Percentiles rank a stretch among this genome's conserved stretches.
Evolutionary conservation across 1,139 yeast species (phyloP).

Genomic region (Yamadazyma friedrichii): DNA sequence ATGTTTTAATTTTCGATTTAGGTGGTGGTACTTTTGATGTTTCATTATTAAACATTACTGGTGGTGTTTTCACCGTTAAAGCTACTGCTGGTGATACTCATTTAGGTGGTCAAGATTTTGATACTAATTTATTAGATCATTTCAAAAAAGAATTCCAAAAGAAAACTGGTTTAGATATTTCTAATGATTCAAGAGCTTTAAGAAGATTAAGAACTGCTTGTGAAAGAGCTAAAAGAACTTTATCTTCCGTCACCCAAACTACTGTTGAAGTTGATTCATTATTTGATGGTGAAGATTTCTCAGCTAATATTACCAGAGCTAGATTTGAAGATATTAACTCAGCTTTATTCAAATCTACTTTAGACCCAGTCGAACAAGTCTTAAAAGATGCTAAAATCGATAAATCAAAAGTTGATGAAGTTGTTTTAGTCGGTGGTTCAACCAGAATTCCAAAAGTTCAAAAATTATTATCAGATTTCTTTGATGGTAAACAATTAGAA

Average conservation of each 20-base stretch:
- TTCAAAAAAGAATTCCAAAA: slow-evolving; percentile 94
- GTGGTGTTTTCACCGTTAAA: slow-evolving; percentile 96
- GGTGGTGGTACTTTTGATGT: slow-evolving; percentile 56
- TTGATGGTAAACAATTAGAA: slow-evolving; percentile 95
- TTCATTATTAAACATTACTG: slow-evolving; percentile 84
- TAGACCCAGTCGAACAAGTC: slow-evolving; percentile 97
- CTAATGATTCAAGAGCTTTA: slow-evolving; percentile 90
- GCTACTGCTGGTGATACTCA: slow-evolving; percentile 99
- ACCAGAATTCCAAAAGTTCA: slow-evolving; percentile 99
- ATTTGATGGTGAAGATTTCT: slow-evolving; percentile 95
- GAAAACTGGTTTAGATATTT: slow-evolving; percentile 92
- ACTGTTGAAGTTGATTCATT: slow-evolving; percentile 95
- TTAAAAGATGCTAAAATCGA: slow-evolving; percentile 90
- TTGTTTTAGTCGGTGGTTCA: slow-evolving; percentile 98
- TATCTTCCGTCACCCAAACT: slow-evolving; percentile 94
- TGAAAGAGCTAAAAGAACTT: slow-evolving; percentile 99
- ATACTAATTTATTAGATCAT: slow-evolving; percentile 61
- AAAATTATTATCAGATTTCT: slow-evolving; percentile 94
- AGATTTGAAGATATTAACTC: slow-evolving; percentile 97
- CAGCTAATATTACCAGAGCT: slow-evolving; percentile 96
- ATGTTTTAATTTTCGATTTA: slow-evolving; percentile 50
- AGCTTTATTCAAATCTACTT: slow-evolving; percentile 91
- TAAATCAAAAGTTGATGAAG: slow-evolving; percentile 88
- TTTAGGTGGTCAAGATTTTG: slow-evolving; percentile 88
- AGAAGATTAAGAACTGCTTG: slow-evolving; percentile 98